Evolutionary conservation across 176 grass and related monocot species (phyloP), one percentile per base, ranked within the genome.

Genomic region (Avena insularis): DNA sequence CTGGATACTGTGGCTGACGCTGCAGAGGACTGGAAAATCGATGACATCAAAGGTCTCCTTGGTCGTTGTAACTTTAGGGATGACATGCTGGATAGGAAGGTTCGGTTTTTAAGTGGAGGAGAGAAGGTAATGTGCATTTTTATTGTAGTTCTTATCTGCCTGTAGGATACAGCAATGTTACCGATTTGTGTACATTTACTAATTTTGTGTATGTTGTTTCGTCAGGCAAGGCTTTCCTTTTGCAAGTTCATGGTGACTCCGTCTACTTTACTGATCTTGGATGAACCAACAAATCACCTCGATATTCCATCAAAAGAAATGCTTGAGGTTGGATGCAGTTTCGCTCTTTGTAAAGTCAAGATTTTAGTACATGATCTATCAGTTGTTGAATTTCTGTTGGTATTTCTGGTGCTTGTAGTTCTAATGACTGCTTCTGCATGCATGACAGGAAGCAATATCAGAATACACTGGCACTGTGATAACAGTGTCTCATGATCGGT

Each of bases 191-290:
- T 87, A 55, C 33, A 40, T 27, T 60, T 86, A 68, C 65, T 85
- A 46, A 70, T 54, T 20, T 47, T 82, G 64, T 79, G 21, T 66
- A 13, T 90, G 27, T 33, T 75, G 15, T 68, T 68, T 20, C 19
- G 82, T 75, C 74, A 99, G 97, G 97, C 97, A 19, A 92, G 97
- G 65, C 97, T 99, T 74, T 89, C 97, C 15, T 99, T 99, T 79
- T 99, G 97, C 89, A 99, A 99, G 90, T 99, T 99, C 69, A 93
- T 99, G 97, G 97, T 99, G 83, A 99, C 93, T 77, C 97, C 97
- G 71, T 99, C 97, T 88, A 99, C 89, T 90, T 80, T 99, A 61
- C 82, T 99, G 80, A 93, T 99, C 66, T 89, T 99, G 85, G 97
- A 99, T 84, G 97, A 99, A 89, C 97, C 97, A 35, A 99, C 97